Conservation (phyloP, 331 rosid genomes). For the Rhamnella rubrinervis region DNA sequence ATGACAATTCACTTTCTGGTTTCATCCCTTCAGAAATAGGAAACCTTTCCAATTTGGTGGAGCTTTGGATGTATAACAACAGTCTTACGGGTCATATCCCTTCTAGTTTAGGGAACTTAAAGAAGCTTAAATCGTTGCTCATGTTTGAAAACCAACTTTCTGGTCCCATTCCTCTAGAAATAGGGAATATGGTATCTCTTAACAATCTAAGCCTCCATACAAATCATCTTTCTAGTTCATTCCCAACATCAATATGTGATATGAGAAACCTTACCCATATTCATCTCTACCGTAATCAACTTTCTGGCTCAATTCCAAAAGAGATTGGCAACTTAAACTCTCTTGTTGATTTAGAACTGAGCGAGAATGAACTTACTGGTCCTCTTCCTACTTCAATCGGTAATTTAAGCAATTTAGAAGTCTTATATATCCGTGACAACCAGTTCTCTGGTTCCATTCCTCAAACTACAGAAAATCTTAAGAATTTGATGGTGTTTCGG, state of each 20-base stretch:
- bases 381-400: conserved; percentile 25
- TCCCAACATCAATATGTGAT: conserved; percentile 25
- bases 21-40: conserved; percentile 25
- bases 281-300: conserved; percentile 17
- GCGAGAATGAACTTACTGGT: conserved; percentile 22
- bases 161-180: conserved; percentile 30
- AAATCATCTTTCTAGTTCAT: conserved; percentile 16
- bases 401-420: conserved; percentile 25
- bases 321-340: conserved; percentile 28
- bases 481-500: conserved; percentile 27
- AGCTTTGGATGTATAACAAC: conserved; percentile 19
- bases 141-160: conserved; percentile 15
- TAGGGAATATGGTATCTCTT: conserved; percentile 27
- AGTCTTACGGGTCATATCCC: conserved; percentile 30
- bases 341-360: conserved; percentile 11
- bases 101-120: conserved; percentile 18
- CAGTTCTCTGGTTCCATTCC: conserved; percentile 27
- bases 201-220: neutral
- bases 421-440: conserved; percentile 23
- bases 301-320: conserved; percentile 27
- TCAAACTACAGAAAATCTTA: conserved; percentile 28
- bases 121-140: neutral
- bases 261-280: conserved; percentile 13
- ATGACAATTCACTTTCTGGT: conserved; percentile 15
- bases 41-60: conserved; percentile 23